Percentiles rank a stretch among this genome's conserved stretches.
Conservation (phyloP, 441 rosid genomes). For the California macrophylla region DNA sequence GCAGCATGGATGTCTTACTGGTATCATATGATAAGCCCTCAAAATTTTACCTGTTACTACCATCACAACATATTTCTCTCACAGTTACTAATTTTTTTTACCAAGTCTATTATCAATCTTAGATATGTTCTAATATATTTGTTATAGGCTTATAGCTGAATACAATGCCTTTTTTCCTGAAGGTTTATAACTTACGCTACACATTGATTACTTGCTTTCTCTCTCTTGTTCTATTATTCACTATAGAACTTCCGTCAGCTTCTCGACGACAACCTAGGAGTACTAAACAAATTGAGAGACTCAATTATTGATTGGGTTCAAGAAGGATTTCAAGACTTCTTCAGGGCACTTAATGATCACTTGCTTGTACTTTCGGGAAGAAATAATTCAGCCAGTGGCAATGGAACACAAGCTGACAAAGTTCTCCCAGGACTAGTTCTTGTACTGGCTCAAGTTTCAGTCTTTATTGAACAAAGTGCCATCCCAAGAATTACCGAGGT, state of each 20-base stretch:
- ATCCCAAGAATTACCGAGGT: conserved; percentile 86
- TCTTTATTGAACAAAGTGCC: conserved; percentile 77
- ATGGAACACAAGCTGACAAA: conserved; percentile 48
- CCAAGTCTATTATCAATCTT: not conserved
- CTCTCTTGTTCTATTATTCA: conserved; percentile 8
- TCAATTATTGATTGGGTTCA: conserved; percentile 61
- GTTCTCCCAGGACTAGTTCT: conserved; percentile 60
- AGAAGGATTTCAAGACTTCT: conserved; percentile 91
- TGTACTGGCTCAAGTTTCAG: conserved; percentile 74
- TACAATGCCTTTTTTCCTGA: not conserved
- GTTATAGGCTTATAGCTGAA: not conserved
- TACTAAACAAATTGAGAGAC: conserved; percentile 54
- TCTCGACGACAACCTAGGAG: conserved; percentile 54
- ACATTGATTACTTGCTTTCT: conserved; percentile 3
- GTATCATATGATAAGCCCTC: conserved; percentile 28
- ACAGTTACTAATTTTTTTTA: not conserved
- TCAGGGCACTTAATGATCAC: conserved; percentile 50
- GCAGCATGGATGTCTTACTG: conserved; percentile 72
- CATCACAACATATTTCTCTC: conserved; percentile 5
- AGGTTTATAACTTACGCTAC: not conserved
- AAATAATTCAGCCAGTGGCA: conserved; percentile 37
- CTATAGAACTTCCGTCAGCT: conserved; percentile 68
- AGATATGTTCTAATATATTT: not conserved
- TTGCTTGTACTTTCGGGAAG: conserved; percentile 69
- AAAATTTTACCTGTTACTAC: conserved; percentile 2